Conservation (phyloP, 2,329 filamentous ascomycete species). For the Verticillium isaacii region DNA sequence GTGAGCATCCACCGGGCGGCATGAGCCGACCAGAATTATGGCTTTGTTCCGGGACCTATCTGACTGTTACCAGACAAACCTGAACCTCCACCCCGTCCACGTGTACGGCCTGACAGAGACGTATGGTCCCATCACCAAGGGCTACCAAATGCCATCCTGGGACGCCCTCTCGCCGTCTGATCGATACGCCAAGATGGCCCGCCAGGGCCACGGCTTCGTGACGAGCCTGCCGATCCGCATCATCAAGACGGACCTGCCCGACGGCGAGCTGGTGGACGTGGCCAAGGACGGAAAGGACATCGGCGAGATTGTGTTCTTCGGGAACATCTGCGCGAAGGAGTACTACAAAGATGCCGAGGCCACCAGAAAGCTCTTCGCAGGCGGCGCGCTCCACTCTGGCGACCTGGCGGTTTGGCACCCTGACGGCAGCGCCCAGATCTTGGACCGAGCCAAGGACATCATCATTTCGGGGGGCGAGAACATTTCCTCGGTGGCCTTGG, state of each 20-base stretch:
- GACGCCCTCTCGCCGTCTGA: constrained; percentile 67
- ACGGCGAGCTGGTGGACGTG: constrained; percentile 64
- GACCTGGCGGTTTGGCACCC: constrained; percentile 91
- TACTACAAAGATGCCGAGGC: constrained; percentile 90
- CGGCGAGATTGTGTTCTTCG: constrained; percentile 79
- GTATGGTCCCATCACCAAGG: constrained; percentile 93
- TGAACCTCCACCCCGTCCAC: constrained; percentile 88
- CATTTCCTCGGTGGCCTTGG: constrained; percentile 88
- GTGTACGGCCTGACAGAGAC: constrained; percentile 88
- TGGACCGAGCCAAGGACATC: constrained; percentile 94
- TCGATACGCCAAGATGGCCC: constrained; percentile 84
- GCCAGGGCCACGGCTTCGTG: constrained; percentile 89
- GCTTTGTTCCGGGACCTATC: not conserved
- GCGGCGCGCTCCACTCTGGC: constrained; percentile 82
- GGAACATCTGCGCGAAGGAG: constrained; percentile 87
- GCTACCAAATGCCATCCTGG: constrained; percentile 84
- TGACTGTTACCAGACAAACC: constrained; percentile 26
- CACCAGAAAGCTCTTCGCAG: constrained; percentile 80
- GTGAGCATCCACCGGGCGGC: constrained; percentile 28
- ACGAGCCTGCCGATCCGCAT: constrained; percentile 76
- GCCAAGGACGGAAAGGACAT: constrained; percentile 68
- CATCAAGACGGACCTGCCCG: constrained; percentile 71
- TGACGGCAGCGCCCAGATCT: constrained; percentile 85
- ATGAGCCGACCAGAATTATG: not conserved
- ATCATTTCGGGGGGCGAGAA: constrained; percentile 98